Percentiles rank a stretch among this genome's conserved stretches.
These are phyloP conservation scores for Camellia oleifera DNA, from an alignment of 179 eudicot species.

Conservation along the genomic window DNA sequence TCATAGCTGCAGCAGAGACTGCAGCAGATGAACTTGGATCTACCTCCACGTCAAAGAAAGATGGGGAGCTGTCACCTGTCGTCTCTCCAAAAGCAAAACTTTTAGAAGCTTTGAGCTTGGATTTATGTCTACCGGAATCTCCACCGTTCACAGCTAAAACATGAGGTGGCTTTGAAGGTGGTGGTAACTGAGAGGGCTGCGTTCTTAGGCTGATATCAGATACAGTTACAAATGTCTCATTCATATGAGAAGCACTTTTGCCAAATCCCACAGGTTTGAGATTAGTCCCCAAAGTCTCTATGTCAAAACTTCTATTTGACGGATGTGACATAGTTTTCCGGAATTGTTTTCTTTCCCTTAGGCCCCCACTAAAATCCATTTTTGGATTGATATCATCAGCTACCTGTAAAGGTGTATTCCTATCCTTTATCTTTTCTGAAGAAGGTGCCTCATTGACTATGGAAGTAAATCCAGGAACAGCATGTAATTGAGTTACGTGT, in stretches of 20 bases:
- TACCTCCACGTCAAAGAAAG: conserved; percentile 67
- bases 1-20: conserved; percentile 67
- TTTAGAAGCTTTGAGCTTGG: conserved; percentile 42
- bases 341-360: conserved; percentile 30
- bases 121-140: conserved; percentile 21
- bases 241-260: conserved; percentile 19
- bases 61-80: conserved; percentile 38
- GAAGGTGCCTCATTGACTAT: conserved; percentile 38
- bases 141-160: conserved; percentile 32
- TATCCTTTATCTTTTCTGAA: conserved; percentile 27
- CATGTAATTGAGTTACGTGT: conserved; percentile 47
- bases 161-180: conserved; percentile 67
- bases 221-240: conserved; percentile 40
- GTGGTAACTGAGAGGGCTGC: conserved; percentile 62
- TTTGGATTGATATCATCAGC: conserved; percentile 33
- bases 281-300: conserved; percentile 28
- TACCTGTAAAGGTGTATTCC: conserved; percentile 23
- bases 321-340: conserved; percentile 40
- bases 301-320: conserved; percentile 26
- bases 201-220: conserved; percentile 56
- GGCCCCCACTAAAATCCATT: conserved; percentile 29
- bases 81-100: conserved; percentile 36
- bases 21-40: conserved; percentile 67
- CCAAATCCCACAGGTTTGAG: conserved; percentile 27
- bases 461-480: conserved; percentile 57